Evolutionary conservation across 2,329 filamentous ascomycete genomes (phyloP).

Genomic region (Hawksworthiomyces lignivorus): DNA sequence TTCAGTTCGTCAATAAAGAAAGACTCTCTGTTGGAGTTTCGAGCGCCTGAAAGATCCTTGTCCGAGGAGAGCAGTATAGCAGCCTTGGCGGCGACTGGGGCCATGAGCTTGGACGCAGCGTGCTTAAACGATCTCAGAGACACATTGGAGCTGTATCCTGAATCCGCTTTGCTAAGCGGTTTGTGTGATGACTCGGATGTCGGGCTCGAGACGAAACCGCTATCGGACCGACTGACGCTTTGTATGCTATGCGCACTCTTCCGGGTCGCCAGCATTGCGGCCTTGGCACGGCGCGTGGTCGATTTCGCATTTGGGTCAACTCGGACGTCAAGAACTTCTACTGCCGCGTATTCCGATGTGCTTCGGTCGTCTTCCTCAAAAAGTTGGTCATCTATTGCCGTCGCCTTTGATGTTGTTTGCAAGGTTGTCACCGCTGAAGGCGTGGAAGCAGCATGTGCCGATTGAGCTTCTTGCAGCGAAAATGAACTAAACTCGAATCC

Average conservation of each 20-base stretch:
- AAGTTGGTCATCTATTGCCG: conserved; percentile 39
- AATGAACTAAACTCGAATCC: conserved; percentile 27
- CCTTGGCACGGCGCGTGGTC: conserved; percentile 14
- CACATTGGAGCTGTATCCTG: conserved; percentile 53
- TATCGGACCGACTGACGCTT: conserved; percentile 34
- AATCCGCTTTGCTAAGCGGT: conserved; percentile 49
- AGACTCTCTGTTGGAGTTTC: conserved; percentile 1
- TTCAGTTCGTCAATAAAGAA: conserved; percentile 14
- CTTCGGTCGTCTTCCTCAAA: conserved; percentile 37
- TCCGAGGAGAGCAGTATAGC: conserved; percentile 5
- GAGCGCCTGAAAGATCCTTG: neutral
- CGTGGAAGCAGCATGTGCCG: conserved; percentile 20
- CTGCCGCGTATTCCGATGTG: conserved; percentile 24
- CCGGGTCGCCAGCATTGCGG: neutral
- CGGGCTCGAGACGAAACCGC: conserved; percentile 41
- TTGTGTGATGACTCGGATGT: conserved; percentile 34
- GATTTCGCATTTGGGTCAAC: conserved; percentile 38
- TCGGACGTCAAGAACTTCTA: conserved; percentile 33
- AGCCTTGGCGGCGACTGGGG: conserved; percentile 20
- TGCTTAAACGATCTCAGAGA: conserved; percentile 47
- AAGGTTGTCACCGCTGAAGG: conserved; percentile 21
- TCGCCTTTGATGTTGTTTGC: conserved; percentile 40
- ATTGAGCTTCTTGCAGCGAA: conserved; percentile 23
- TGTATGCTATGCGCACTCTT: conserved; percentile 9
- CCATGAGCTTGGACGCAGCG: conserved; percentile 20